These are phyloP conservation scores for Pythium grandisporangium DNA, from an alignment of 352 stramenopile genomes.

Conservation along the genomic window DNA sequence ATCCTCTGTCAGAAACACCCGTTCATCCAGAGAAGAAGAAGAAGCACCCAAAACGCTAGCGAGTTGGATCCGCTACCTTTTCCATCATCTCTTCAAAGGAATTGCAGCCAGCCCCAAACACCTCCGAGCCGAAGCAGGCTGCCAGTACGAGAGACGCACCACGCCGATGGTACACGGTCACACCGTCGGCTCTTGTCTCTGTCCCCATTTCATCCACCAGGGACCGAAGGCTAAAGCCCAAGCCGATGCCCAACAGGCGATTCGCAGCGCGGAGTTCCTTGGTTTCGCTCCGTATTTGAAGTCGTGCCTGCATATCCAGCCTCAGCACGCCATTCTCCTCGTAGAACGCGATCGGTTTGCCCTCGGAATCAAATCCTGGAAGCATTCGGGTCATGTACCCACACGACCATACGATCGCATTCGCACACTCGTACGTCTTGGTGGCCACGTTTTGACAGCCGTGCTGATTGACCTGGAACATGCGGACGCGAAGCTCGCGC, in stretches of 20 bases:
- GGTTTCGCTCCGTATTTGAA: conserved; percentile 18
- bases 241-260: conserved; percentile 53
- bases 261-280: conserved; percentile 2
- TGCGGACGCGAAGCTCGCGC: conserved; percentile 50
- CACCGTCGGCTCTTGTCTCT: conserved; percentile 66
- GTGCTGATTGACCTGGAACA: conserved; percentile 64
- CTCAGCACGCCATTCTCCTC: conserved; percentile 60
- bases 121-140: conserved; percentile 40
- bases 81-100: conserved; percentile 84
- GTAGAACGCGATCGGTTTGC: conserved; percentile 28
- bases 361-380: conserved; percentile 31
- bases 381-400: conserved; percentile 71
- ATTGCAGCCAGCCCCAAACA: conserved; percentile 41
- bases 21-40: too few relatives aligned
- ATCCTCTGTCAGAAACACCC: too few relatives aligned
- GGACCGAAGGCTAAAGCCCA: conserved; percentile 73
- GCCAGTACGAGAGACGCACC: conserved; percentile 64
- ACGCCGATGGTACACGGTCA: conserved; percentile 83
- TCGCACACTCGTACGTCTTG: conserved; percentile 58
- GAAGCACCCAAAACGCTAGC: too few relatives aligned
- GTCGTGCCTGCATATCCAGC: conserved; percentile 37
- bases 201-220: conserved; percentile 71
- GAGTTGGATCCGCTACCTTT: conserved; percentile 30
- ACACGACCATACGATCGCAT: conserved; percentile 74
- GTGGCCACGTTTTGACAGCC: conserved; percentile 36